These are phyloP conservation scores for Arxiozyma slooffiae DNA, from an alignment of 1,139 yeast genomes.

Conservation along the genomic window DNA sequence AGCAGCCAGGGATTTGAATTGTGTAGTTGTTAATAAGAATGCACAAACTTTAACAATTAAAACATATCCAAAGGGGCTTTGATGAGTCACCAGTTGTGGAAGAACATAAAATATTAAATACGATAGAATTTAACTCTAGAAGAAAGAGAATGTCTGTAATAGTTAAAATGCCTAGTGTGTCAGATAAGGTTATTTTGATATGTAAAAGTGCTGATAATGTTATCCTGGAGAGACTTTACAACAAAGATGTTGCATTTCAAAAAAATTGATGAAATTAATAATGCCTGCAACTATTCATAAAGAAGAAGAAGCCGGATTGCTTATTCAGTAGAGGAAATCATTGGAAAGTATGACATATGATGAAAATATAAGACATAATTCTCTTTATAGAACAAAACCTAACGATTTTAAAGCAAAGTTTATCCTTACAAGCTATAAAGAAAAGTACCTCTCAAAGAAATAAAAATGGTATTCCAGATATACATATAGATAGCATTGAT, in stretches of 20 bases:
- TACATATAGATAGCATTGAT: constrained; percentile 43
- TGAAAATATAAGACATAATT: constrained; percentile 13
- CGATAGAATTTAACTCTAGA: constrained; percentile 74
- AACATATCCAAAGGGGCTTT: constrained; percentile 76
- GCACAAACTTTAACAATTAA: constrained; percentile 53
- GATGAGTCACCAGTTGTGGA: constrained; percentile 55
- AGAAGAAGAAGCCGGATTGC: constrained; percentile 70
- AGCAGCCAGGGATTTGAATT: constrained; percentile 94
- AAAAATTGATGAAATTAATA: constrained; percentile 59
- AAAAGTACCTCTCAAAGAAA: constrained; percentile 22
- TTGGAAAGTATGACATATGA: constrained; percentile 21
- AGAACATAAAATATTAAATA: constrained; percentile 62
- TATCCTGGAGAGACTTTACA: constrained; percentile 64
- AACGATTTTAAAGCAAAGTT: constrained; percentile 30
- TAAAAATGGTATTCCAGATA: constrained; percentile 27
- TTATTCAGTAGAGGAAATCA: constrained; percentile 44
- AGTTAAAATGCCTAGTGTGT: constrained; percentile 58
- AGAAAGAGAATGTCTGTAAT: constrained; percentile 94
- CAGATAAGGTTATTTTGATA: constrained; percentile 57
- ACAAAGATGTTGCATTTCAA: constrained; percentile 46
- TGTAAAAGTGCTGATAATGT: constrained; percentile 96
- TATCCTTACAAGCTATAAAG: constrained; percentile 30
- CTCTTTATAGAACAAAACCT: constrained; percentile 15
- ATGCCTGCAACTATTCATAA: constrained; percentile 55
- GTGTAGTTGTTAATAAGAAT: constrained; percentile 60